Evolutionary conservation across 495 filamentous ascomycete species (phyloP).

Genomic region (Daldinia bambusicola): DNA sequence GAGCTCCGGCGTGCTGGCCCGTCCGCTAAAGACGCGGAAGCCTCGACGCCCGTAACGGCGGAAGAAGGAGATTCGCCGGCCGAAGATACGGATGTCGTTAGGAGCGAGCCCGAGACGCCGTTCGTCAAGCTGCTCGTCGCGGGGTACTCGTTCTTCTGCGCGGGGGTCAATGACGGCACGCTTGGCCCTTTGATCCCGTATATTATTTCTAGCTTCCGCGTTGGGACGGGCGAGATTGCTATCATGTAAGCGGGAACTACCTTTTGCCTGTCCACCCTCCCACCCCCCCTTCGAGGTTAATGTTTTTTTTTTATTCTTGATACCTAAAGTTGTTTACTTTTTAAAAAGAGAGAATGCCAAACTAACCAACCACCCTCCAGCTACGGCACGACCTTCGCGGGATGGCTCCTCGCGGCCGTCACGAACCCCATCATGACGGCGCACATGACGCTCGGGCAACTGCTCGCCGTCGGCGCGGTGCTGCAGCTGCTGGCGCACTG

Average conservation of each 20-base stretch:
- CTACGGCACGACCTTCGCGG: conserved; percentile 56
- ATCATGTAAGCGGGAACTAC: conserved; percentile 50
- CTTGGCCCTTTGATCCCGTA: conserved; percentile 66
- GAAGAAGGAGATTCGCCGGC: not conserved
- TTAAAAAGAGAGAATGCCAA: not conserved
- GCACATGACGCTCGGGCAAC: conserved; percentile 57
- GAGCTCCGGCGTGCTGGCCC: conserved; percentile 33
- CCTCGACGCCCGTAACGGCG: conserved; percentile 12
- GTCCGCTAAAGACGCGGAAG: conserved; percentile 30
- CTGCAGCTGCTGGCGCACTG: conserved; percentile 60
- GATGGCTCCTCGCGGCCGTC: conserved; percentile 61
- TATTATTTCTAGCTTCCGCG: conserved; percentile 58
- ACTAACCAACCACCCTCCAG: conserved; percentile 20
- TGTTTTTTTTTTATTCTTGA: too few species aligned
- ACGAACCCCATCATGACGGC: conserved; percentile 60
- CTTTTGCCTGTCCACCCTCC: not conserved
- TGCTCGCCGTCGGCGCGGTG: conserved; percentile 59
- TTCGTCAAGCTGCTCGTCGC: conserved; percentile 59
- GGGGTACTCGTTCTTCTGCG: conserved; percentile 64
- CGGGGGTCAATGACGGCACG: conserved; percentile 65
- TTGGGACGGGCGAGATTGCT: conserved; percentile 61
- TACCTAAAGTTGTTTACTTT: too few species aligned
- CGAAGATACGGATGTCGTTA: conserved; percentile 19
- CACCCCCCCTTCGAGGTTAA: too few species aligned
- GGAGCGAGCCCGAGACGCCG: conserved; percentile 36